A percentile compares a stretch with the other conserved stretches of the same genome.
Evolutionary conservation across 2,329 filamentous ascomycete species (phyloP).

Genomic region (Exserohilum rostratum): DNA sequence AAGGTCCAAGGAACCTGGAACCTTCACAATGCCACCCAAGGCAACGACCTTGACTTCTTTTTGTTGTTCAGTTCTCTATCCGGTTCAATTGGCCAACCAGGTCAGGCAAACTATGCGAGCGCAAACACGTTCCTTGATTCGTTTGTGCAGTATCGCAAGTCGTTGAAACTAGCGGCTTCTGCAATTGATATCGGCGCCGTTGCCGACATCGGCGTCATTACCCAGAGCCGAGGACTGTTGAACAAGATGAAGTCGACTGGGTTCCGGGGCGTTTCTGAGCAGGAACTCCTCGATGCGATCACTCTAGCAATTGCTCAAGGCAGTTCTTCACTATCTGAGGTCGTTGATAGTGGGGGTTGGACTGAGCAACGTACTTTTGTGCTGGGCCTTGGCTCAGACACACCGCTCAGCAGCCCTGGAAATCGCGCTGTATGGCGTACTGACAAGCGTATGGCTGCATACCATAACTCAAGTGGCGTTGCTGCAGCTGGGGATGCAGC

Average conservation of each 20-base stretch:
- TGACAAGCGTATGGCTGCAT: neutral
- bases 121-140: constrained; percentile 49
- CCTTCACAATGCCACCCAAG: constrained; percentile 17
- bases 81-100: constrained; percentile 32
- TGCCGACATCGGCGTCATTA: too few species aligned
- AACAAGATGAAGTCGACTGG: too few species aligned
- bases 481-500: neutral
- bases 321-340: too few species aligned
- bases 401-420: neutral
- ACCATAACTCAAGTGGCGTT: neutral
- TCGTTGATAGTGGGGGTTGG: too few species aligned
- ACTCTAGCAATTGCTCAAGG: too few species aligned
- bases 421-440: neutral
- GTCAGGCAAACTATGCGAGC: constrained; percentile 55
- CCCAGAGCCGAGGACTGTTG: too few species aligned
- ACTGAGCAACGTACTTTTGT: too few species aligned
- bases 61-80: constrained; percentile 34
- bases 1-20: constrained; percentile 37
- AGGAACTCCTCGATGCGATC: too few species aligned
- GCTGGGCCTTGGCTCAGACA: neutral
- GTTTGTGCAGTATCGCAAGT: constrained; percentile 26
- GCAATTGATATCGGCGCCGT: too few species aligned
- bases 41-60: constrained; percentile 34
- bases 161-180: too few species aligned
- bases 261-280: too few species aligned